Base-by-base conservation (phyloP, 1,284 basidiomycete genomes). In the Tilletiopsis washingtonensis region DNA sequence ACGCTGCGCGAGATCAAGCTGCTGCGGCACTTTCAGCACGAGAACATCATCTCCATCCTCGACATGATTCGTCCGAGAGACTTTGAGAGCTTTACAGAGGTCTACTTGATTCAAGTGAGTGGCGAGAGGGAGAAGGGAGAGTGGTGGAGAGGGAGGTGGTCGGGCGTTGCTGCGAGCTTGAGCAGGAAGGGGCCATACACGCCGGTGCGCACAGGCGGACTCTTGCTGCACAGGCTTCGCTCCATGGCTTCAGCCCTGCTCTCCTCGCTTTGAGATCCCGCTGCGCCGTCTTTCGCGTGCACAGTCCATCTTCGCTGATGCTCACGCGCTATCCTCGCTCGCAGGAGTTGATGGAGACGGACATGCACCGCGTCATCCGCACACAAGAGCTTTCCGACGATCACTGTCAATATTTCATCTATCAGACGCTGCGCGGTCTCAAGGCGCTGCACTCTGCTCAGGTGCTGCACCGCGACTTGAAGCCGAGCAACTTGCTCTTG, bases 401-500 rank as follows among this genome's bases (percentile, higher is more conserved):
- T 72, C 91, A 93, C 74, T 89, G 83, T 68, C 89, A 93, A 74
- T 94, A 94, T 74, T 93, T 93, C 74, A 84, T 91, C 60, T 93
- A 94, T 74, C 90, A 93, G 50, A 73, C 66, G 11, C 51, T 74
- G 42, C 62, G 73, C 20, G 71, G 68, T 3, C 61, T 74, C 46
- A 74, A 73, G 56, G 70, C 71, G 5, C 61, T 74, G 45, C 70
- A 73, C 50, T 67, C 64, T 7, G 69, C 70, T 1, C 62, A 71
- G 39, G 70, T 73, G 15, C 54, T 73, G 43, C 70, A 72, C 40
- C 62, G 70, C 36, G 70, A 72, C 49, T 51, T 72, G 12, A 71
- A 73, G 59, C 68, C 69, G 24, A 57, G 53, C 39, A 73, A 70
- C 45, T 40, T 74, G 24, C 55, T 71, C 9, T 51, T 73, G 41